Base-by-base conservation (phyloP, 108 stramenopile genomes). In the Chaetoceros muelleri region DNA sequence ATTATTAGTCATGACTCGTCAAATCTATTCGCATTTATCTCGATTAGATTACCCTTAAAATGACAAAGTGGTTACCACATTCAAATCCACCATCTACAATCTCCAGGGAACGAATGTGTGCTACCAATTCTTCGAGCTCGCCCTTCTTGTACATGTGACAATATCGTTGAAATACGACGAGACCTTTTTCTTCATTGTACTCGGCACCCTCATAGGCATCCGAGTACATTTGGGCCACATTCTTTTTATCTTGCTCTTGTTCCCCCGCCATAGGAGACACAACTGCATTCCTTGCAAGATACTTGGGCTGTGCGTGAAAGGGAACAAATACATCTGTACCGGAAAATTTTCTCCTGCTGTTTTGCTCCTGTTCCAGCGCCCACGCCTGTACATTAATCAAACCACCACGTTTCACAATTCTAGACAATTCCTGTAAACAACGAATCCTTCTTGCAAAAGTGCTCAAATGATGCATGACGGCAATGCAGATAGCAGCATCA, bases 401-500 rank as follows among this genome's bases (percentile, higher is more conserved):
- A 3, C 95, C 96, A 31, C 94, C 95, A 0, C 67, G 67, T 48
- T 82, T 82, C 23, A 96, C 75, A 28, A 97, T 73, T 18, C 96
- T 74, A 25, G 53, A 58, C 53, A 95, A 62, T 66, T 99, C 98
- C 27, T 72, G 53, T 25, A 99, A 65, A 61, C 89, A 92, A 40
- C 80, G 77, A 13, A 90, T 52, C 17, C 98, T 70, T 53, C 98
- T 68, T 46, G 66, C 87, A 34, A 29, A 68, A 8, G 96, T 96
- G 40, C 91, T 90, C 51, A 98, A 55, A 65, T 99, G 98, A 57
- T 99, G 98, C 87, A 99, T 70, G 27, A 99, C 98, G 26, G 98
- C 98, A 58, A 99, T 96, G 75, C 95, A 95, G 54, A 99, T 81
- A 3, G 94, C 96, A 19, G 95, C 97, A 65, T 99, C 98, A 53